phyloP scores from a whole-genome alignment of 257 asterid species.

The Anisodus acutangulus region DNA sequence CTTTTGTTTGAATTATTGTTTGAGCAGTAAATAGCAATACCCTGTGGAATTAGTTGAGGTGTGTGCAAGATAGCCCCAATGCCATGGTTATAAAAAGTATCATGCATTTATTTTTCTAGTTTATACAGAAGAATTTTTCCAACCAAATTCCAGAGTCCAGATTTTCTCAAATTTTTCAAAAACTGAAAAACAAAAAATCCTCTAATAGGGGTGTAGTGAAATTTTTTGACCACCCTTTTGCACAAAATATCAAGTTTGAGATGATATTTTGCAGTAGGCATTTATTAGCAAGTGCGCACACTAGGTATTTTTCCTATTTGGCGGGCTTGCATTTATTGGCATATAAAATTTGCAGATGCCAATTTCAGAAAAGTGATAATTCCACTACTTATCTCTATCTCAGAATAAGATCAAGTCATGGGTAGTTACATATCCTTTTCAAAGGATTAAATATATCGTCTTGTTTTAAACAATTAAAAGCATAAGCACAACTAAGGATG shows the following conservation, averaged over 20 bases:
- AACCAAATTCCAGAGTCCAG: neutral
- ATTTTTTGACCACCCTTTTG: neutral
- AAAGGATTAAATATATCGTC: neutral
- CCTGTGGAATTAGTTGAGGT: neutral
- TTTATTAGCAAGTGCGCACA: neutral
- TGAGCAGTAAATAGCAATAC: neutral
- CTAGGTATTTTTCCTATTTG: neutral
- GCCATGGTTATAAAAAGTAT: no score
- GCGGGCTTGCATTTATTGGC: constrained; percentile 1
- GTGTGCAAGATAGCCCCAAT: no score
- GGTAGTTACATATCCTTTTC: neutral
- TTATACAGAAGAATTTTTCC: neutral
- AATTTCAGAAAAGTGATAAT: no score
- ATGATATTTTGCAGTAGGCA: neutral
- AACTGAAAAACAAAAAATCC: neutral
- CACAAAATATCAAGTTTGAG: neutral
- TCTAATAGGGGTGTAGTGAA: neutral
- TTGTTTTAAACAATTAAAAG: neutral
- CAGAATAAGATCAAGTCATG: neutral
- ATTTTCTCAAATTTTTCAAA: neutral
- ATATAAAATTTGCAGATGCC: neutral
- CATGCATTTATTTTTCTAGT: neutral
- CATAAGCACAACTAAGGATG: neutral
- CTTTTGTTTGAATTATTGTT: constrained; percentile 14
- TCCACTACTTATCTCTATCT: neutral